A percentile compares a stretch with the other conserved stretches of the same genome.
Evolutionary conservation across 345 rosid species (phyloP).

Genomic region (Boechera stricta): DNA sequence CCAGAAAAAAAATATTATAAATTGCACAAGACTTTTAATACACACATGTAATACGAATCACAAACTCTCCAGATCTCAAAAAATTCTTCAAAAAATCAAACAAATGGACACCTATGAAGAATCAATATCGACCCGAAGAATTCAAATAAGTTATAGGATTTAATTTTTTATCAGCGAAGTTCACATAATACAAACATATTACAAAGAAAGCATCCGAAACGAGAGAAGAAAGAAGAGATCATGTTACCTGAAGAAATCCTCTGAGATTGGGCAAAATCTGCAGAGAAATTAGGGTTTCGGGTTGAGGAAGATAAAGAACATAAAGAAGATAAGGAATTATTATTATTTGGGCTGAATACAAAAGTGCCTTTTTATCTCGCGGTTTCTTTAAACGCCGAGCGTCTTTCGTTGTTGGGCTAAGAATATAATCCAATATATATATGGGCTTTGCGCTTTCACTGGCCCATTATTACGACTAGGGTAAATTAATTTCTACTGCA

Average conservation of each 20-base stretch:
- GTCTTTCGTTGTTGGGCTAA: slow-evolving; percentile 16
- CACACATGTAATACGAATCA: background rate
- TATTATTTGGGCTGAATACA: slow-evolving; percentile 1
- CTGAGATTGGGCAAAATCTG: background rate
- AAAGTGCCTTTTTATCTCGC: background rate
- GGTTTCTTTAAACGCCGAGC: slow-evolving; percentile 26
- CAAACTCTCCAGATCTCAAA: background rate
- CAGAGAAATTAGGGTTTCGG: slow-evolving; percentile 40
- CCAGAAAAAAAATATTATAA: background rate
- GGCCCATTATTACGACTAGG: background rate
- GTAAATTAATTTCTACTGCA: no score
- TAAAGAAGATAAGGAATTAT: background rate
- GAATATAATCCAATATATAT: background rate
- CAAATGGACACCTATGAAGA: background rate
- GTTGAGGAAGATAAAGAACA: slow-evolving; percentile 21
- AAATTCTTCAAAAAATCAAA: background rate
- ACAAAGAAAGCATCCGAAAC: background rate
- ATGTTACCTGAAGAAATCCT: slow-evolving; percentile 25
- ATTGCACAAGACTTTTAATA: background rate
- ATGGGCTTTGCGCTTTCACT: background rate
- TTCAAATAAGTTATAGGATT: background rate
- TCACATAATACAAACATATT: background rate
- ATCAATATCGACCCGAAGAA: slow-evolving; percentile 7
- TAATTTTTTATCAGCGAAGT: background rate
- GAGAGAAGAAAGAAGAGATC: background rate